These are phyloP conservation scores for Lactarius indigo DNA, from an alignment of 768 basidiomycete species.

Conservation along the genomic window DNA sequence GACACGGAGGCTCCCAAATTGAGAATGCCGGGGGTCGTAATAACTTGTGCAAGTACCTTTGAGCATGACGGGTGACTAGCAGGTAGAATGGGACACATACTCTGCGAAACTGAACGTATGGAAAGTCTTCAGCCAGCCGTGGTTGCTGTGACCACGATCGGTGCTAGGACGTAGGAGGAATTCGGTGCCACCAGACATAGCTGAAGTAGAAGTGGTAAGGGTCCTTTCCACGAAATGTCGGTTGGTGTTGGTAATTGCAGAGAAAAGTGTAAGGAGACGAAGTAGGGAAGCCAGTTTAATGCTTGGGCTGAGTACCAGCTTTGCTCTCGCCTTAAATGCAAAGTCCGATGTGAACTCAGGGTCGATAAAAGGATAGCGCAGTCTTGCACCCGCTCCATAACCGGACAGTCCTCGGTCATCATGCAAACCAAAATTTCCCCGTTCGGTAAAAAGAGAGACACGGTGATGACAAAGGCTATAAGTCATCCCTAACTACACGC, in stretches of 20 bases:
- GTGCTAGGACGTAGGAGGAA: constrained; percentile 38
- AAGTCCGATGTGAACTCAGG: not conserved
- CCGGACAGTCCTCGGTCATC: not conserved
- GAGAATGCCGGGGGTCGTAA: not conserved
- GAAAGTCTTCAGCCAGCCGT: constrained; percentile 57
- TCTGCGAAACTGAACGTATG: constrained; percentile 74
- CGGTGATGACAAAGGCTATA: not conserved
- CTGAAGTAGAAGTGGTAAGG: not conserved
- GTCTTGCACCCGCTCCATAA: not conserved
- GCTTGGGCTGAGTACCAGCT: not conserved
- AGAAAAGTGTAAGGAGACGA: not conserved
- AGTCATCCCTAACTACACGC: too few relatives aligned
- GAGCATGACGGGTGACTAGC: not conserved
- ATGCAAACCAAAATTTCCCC: not conserved
- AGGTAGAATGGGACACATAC: constrained; percentile 31
- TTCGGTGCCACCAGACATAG: constrained; percentile 25
- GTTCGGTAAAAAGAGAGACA: not conserved
- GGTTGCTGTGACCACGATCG: constrained; percentile 46
- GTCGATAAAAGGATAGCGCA: not conserved
- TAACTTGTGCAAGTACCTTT: constrained; percentile 1
- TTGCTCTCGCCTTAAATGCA: not conserved
- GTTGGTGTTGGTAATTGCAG: not conserved
- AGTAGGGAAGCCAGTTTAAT: not conserved
- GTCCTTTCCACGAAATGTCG: not conserved
- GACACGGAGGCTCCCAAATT: constrained; percentile 75